phyloP scores from a whole-genome alignment of 345 rosid genomes.

The Arabis alpina region DNA sequence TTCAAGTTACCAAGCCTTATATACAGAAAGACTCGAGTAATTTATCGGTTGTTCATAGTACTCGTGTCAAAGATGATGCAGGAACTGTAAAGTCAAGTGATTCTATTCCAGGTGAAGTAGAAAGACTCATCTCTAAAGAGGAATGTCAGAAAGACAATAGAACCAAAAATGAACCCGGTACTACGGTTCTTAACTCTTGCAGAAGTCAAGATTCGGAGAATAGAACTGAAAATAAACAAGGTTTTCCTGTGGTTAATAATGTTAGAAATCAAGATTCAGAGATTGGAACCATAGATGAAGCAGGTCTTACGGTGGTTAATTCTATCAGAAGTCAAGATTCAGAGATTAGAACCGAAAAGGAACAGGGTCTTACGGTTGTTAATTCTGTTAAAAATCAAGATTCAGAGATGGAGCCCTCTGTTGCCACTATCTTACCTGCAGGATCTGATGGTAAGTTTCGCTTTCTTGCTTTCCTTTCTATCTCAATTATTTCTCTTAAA shows the following conservation, averaged over 20 bases:
- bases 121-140: conserved; percentile 30
- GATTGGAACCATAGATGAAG: not conserved
- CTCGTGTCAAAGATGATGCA: conserved; percentile 41
- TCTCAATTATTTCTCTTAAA: not conserved
- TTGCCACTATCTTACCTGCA: conserved; percentile 32
- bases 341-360: conserved; percentile 12
- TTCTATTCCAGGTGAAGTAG: conserved; percentile 37
- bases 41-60: conserved; percentile 36
- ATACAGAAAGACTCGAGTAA: conserved; percentile 32
- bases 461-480: not conserved
- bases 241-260: conserved; percentile 12
- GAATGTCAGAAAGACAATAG: conserved; percentile 20
- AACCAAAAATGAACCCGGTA: not conserved
- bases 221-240: not conserved
- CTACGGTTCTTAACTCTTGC: conserved; percentile 2
- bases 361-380: not conserved
- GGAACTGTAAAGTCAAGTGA: conserved; percentile 36
- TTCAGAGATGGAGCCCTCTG: conserved; percentile 22
- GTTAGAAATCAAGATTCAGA: conserved; percentile 31
- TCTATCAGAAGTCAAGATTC: conserved; percentile 26
- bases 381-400: conserved; percentile 34
- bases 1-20: conserved; percentile 27
- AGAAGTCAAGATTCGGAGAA: conserved; percentile 25
- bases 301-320: not conserved
- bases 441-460: conserved; percentile 37